Evolutionary conservation across 2,329 filamentous ascomycete genomes (phyloP), one percentile per base, ranked within the genome.

Genomic region (Ascocoryne sarcoides): DNA sequence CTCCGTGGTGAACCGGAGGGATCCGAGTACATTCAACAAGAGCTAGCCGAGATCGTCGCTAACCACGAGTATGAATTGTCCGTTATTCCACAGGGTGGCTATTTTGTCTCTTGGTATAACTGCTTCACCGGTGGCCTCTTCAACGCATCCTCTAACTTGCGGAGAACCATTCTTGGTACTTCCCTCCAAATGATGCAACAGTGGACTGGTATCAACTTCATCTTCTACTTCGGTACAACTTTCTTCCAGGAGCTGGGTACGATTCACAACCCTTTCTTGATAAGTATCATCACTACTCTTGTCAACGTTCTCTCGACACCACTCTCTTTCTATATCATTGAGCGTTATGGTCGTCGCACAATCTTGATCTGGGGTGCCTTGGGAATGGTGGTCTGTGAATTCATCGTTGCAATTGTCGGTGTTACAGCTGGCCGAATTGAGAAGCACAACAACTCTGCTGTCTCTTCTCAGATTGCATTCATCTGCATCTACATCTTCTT

Each of bases 401-500:
- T 92, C 72, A 69, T 94, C 59, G 84, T 92, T 42, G 88, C 77
- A 57, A 87, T 92, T 55, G 62, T 84, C 30, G 82, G 82, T 63
- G 74, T 79, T 40, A 76, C 74, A 2, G 64, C 74, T 38, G 77
- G 76, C 32, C 66, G 70, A 60, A 66, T 71, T 62, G 55, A 68
- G 46, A 65, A 68, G 55, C 38, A 73, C 65, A 76, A 80, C 61
- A 64, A 70, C 45, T 49, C 66, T 2, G 79, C 77, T 23, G 71
- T 75, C 52, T 51, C 43, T 49, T 76, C 82, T 36, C 80, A 89
- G 71, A 87, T 94, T 50, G 77, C 84, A 46, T 92, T 93, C 68
- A 92, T 92, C 59, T 83, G 80, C 67, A 80, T 94, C 69, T 92
- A 88, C 73, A 89, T 94, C 71, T 88, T 86, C 74, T 90, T 82